Conservation (phyloP, 345 rosid species). For the Pugionium cornutum region DNA sequence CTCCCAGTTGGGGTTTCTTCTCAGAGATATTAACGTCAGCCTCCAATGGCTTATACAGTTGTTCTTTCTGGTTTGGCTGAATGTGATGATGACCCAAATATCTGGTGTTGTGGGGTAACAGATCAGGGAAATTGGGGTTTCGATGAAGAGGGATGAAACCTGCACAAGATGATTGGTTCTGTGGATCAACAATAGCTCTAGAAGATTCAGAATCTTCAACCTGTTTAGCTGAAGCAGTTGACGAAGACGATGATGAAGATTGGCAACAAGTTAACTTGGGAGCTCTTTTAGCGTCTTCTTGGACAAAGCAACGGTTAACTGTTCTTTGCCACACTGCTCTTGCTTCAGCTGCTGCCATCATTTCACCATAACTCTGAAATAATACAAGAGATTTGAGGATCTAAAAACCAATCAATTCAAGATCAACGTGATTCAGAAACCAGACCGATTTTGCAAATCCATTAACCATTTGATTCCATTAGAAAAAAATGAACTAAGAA, state of each 20-base stretch:
- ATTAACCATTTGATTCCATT: conserved; percentile 12
- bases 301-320: conserved; percentile 90
- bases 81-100: conserved; percentile 71
- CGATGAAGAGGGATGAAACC: conserved; percentile 62
- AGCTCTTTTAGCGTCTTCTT: conserved; percentile 98
- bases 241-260: conserved; percentile 65
- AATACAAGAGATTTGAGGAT: background rate
- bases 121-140: conserved; percentile 50
- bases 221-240: conserved; percentile 51
- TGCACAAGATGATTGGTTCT: conserved; percentile 43
- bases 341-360: conserved; percentile 92
- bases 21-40: conserved; percentile 47
- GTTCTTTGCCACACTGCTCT: conserved; percentile 92
- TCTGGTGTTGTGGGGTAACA: conserved; percentile 54
- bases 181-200: conserved; percentile 44
- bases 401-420: background rate
- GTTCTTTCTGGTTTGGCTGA: conserved; percentile 41
- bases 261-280: conserved; percentile 88
- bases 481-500: conserved; percentile 26
- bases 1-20: conserved; percentile 30
- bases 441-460: background rate
- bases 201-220: conserved; percentile 59
- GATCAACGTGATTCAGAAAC: conserved; percentile 19
- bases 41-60: conserved; percentile 48
- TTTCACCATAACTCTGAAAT: conserved; percentile 35